These are phyloP conservation scores for Phytophthora tentaculata DNA, from an alignment of 352 stramenopile species.

Conservation along the genomic window DNA sequence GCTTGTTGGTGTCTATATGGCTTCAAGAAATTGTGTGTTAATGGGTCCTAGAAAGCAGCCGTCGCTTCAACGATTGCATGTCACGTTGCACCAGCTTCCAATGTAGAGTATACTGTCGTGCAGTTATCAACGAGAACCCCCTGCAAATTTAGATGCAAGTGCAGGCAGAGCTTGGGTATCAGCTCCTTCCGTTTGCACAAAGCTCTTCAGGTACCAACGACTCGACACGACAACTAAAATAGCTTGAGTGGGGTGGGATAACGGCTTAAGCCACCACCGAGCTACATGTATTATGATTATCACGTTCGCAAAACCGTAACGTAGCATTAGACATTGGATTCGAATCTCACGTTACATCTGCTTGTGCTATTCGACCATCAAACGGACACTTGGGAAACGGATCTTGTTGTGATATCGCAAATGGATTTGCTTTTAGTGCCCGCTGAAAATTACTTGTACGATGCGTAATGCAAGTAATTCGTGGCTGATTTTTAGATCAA, in stretches of 20 bases:
- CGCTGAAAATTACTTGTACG: too few relatives aligned
- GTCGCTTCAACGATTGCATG: background rate
- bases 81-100: background rate
- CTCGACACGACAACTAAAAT: too few relatives aligned
- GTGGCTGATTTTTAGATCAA: too few relatives aligned
- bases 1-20: background rate
- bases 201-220: too few relatives aligned
- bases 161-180: background rate
- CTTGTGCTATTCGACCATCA: background rate
- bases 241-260: too few relatives aligned
- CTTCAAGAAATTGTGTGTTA: background rate
- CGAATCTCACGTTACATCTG: background rate
- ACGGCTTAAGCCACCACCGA: too few relatives aligned
- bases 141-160: background rate
- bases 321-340: background rate
- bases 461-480: too few relatives aligned
- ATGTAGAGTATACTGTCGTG: background rate
- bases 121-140: background rate
- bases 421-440: too few relatives aligned
- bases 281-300: too few relatives aligned
- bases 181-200: too few relatives aligned
- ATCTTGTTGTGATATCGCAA: too few relatives aligned
- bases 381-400: background rate
- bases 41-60: background rate
- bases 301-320: too few relatives aligned